Conservation (phyloP, 2,329 filamentous ascomycete genomes). For the Xylariaceae sp. region DNA sequence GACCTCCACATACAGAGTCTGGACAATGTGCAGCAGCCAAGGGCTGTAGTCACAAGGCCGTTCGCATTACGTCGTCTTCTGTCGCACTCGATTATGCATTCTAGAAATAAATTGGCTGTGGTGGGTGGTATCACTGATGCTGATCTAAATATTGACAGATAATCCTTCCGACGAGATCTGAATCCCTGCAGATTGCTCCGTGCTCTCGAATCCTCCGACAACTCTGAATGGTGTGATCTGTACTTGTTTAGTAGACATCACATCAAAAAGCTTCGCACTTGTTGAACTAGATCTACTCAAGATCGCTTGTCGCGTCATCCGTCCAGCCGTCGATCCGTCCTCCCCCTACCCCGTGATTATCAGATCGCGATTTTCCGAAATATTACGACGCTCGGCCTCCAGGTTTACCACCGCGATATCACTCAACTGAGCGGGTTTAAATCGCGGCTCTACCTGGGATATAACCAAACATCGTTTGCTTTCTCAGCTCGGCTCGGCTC, state of each 20-base stretch:
- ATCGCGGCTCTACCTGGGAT: not conserved
- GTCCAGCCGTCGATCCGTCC: no score
- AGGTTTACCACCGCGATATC: not conserved
- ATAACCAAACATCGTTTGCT: not conserved
- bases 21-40: no score
- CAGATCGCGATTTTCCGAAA: no score
- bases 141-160: constrained; percentile 25
- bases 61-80: no score
- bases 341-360: no score
- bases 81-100: not conserved
- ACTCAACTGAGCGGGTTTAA: no score
- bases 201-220: not conserved
- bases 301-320: no score
- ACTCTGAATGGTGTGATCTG: not conserved
- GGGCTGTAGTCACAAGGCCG: no score
- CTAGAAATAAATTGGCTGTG: constrained; percentile 7
- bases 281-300: no score
- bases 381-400: constrained; percentile 4
- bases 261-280: no score
- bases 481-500: constrained; percentile 4
- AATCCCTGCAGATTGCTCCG: constrained; percentile 14
- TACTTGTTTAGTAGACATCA: no score
- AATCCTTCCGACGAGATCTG: constrained; percentile 12
- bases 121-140: constrained; percentile 19
- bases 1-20: no score